Evolutionary conservation across 2,329 filamentous ascomycete genomes (phyloP).

Genomic region (Daldinia sp.): DNA sequence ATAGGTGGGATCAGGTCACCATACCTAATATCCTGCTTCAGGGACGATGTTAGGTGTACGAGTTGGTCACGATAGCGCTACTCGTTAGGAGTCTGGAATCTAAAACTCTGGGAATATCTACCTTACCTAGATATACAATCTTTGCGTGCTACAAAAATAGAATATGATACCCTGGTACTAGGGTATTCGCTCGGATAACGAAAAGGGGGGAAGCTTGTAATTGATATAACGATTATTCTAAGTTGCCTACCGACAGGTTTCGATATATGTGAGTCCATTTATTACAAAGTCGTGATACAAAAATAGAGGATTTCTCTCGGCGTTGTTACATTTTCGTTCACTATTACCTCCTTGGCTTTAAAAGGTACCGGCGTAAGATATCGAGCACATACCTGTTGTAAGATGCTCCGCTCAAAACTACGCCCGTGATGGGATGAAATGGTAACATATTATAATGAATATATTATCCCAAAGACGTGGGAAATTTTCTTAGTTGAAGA

Average conservation of each 20-base stretch:
- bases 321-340: too few relatives aligned
- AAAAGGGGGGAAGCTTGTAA: background rate
- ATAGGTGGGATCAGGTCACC: background rate
- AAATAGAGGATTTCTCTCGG: background rate
- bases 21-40: background rate
- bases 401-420: too few relatives aligned
- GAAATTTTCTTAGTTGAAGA: background rate
- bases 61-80: background rate
- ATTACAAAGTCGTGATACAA: background rate
- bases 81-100: background rate
- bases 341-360: too few relatives aligned
- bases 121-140: background rate
- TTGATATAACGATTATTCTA: background rate
- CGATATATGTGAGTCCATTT: background rate
- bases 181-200: background rate
- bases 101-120: background rate
- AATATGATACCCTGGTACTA: background rate
- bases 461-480: background rate
- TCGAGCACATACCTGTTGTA: too few relatives aligned
- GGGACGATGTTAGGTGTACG: conserved; percentile 3
- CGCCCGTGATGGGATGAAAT: background rate
- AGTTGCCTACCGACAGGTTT: background rate
- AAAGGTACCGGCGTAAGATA: too few relatives aligned
- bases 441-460: background rate
- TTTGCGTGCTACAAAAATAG: background rate